A percentile compares a stretch with the other conserved stretches of the same genome.
Evolutionary conservation across 2,329 filamentous ascomycete genomes (phyloP).

Genomic region (Pseudomassariella vexata): DNA sequence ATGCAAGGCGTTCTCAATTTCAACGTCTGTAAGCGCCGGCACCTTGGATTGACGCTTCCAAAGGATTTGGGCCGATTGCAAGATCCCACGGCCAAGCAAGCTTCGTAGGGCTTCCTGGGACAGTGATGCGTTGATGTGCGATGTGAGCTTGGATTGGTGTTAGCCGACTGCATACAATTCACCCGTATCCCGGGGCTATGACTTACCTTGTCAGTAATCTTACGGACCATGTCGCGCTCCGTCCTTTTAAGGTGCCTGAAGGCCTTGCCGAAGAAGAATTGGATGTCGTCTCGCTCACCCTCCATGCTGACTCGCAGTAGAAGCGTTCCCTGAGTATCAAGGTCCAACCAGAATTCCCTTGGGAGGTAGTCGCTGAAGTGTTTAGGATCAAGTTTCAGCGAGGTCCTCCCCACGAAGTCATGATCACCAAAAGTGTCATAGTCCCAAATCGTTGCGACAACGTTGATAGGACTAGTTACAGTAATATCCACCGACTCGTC

Average conservation of each 20-base stretch:
- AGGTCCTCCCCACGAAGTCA: constrained; percentile 95
- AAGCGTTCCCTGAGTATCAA: constrained; percentile 89
- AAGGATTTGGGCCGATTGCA: constrained; percentile 14
- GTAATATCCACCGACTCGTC: constrained; percentile 96
- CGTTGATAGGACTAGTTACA: constrained; percentile 82
- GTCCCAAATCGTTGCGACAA: constrained; percentile 97
- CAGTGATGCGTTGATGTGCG: constrained; percentile 86
- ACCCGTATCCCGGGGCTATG: neutral
- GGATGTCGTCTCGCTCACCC: constrained; percentile 94
- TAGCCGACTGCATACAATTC: constrained; percentile 11
- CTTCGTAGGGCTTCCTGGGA: constrained; percentile 74
- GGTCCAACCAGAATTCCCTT: constrained; percentile 93
- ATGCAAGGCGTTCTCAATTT: constrained; percentile 75
- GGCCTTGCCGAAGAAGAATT: constrained; percentile 96
- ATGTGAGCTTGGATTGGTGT: constrained; percentile 58
- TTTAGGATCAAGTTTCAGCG: constrained; percentile 92
- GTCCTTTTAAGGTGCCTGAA: constrained; percentile 93
- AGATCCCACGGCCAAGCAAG: constrained; percentile 65
- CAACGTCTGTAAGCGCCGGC: constrained; percentile 59
- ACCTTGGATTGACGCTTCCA: constrained; percentile 47
- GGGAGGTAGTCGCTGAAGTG: constrained; percentile 96
- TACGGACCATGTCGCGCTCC: constrained; percentile 95
- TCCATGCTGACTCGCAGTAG: constrained; percentile 96
- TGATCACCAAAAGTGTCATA: constrained; percentile 97
- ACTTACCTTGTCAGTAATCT: constrained; percentile 91